phyloP scores from a whole-genome alignment of 257 asterid genomes.

The Capsicum pubescens region DNA sequence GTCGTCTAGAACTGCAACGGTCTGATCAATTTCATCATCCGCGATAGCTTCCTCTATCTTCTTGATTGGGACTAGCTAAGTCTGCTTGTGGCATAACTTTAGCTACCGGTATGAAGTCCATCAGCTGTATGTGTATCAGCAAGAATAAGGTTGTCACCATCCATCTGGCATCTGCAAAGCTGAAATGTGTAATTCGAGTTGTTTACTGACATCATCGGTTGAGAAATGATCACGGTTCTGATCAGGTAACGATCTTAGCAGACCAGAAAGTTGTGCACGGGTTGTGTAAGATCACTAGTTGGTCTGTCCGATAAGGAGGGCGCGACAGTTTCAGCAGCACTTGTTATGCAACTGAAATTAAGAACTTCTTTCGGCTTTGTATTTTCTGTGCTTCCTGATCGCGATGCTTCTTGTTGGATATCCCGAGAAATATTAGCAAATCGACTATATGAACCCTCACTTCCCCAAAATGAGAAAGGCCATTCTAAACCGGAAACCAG shows the following conservation, averaged over 20 bases:
- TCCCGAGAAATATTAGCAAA: too few relatives aligned
- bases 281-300: conserved; percentile 22
- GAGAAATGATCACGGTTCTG: conserved; percentile 39
- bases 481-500: too few relatives aligned
- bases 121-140: conserved; percentile 32
- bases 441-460: too few relatives aligned
- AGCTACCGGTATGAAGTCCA: conserved; percentile 12
- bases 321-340: conserved; percentile 7
- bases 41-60: not conserved
- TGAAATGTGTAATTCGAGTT: conserved; percentile 51
- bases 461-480: too few relatives aligned
- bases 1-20: not conserved
- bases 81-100: conserved; percentile 32
- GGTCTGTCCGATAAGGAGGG: conserved; percentile 32
- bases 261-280: conserved; percentile 14
- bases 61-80: not conserved
- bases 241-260: not conserved
- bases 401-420: too few relatives aligned
- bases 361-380: conserved; percentile 17
- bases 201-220: conserved; percentile 46
- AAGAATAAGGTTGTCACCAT: conserved; percentile 29
- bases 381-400: conserved; percentile 11
- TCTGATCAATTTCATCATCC: not conserved
- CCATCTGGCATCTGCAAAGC: conserved; percentile 44
- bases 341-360: not conserved